Evolutionary conservation across 2,329 filamentous ascomycete species (phyloP).

Genomic region (Biscogniauxia mediterranea): DNA sequence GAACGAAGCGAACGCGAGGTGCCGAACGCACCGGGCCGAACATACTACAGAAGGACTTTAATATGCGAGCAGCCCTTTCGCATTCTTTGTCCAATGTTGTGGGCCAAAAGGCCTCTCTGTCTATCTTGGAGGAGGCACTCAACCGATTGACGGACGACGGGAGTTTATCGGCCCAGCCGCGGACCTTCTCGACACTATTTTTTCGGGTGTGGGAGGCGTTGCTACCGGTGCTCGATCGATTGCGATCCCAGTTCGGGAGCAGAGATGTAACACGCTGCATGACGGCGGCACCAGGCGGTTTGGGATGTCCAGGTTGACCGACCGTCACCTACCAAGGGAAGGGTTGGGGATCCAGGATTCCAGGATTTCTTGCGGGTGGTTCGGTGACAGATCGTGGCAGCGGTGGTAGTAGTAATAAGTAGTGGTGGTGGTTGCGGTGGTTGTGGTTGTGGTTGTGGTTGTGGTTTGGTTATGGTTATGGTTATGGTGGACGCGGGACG

Average conservation of each 20-base stretch:
- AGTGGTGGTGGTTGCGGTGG: too few relatives aligned
- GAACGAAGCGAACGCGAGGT: constrained; percentile 8
- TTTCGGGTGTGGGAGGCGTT: constrained; percentile 34
- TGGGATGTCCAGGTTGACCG: neutral
- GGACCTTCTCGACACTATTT: constrained; percentile 37
- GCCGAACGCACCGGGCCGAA: constrained; percentile 21
- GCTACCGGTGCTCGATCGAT: constrained; percentile 35
- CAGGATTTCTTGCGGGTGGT: neutral
- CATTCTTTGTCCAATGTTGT: constrained; percentile 83
- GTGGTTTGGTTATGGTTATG: too few relatives aligned
- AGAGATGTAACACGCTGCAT: constrained; percentile 49
- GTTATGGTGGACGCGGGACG: neutral
- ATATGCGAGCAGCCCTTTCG: constrained; percentile 85
- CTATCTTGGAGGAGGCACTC: constrained; percentile 59
- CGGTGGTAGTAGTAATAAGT: too few relatives aligned
- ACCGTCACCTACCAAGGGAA: neutral
- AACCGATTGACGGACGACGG: constrained; percentile 66
- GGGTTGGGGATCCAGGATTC: neutral
- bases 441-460: too few relatives aligned
- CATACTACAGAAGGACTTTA: constrained; percentile 86
- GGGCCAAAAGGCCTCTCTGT: constrained; percentile 80
- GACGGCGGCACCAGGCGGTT: constrained; percentile 15
- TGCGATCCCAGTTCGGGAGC: constrained; percentile 39
- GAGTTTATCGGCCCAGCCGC: constrained; percentile 45
- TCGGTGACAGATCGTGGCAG: too few relatives aligned